Evolutionary conservation across 768 basidiomycete species (phyloP), one percentile per base, ranked within the genome.

Genomic region (Gymnopilus junonius): DNA sequence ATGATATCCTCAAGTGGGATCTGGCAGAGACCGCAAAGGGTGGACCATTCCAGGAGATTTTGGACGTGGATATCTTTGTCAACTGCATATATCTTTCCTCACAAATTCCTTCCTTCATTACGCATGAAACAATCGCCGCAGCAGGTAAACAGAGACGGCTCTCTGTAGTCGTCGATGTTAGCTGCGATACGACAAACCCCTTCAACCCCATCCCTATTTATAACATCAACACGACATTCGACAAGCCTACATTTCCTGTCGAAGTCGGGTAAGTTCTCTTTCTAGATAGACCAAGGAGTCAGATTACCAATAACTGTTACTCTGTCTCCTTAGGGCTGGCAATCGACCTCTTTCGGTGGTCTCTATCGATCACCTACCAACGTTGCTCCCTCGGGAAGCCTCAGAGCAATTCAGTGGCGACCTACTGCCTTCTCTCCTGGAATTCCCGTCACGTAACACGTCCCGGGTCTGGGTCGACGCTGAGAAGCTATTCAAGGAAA

Each of bases 71-170:
- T 79, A 88, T 99, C 70, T 98, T 99, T 72, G 88, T 99, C 83
- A 99, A 99, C 81, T 99, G 97, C 84, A 99, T 99, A 75, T 99
- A 99, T 77, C 89, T 99, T 55, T 89, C 87, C n/a, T 86, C 89
- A 17, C 74, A 82, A 63, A 95, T 97, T 58, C 94, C 94, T 0
- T 79, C 88, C n/a, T 99, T 98, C 76, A 63, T 97, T 51, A 88
- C 88, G 4, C 74, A 78, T 27, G 86, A 91, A 43, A 86, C 87
- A 62, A 90, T 97, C 66, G 76, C 76, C n/a, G 82, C 82, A 21
- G 93, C 92, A 12, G 94, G 95, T 25, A 76, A 80, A 58, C 69
- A 77, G 17, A 83, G 97, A 63, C 82, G 83, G 60, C 77, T 99
- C 63, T 82, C 87, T 23, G 89, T 96, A 29, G 88, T 98, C 50